Evolutionary conservation across 306 rosid genomes (phyloP).

Genomic region (Cicer pinnatifidum): DNA sequence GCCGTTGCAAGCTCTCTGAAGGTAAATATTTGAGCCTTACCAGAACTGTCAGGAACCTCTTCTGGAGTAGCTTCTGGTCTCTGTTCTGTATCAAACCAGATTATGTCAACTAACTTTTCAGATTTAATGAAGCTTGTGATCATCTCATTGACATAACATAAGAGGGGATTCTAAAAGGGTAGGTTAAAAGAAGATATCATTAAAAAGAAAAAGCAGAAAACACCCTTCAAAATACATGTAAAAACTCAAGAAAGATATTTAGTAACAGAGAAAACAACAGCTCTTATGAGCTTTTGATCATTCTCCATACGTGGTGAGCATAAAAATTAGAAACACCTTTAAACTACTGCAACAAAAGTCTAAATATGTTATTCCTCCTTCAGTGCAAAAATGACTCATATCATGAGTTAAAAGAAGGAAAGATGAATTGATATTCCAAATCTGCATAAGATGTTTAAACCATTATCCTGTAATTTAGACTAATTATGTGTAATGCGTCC

Average conservation of each 20-base stretch:
- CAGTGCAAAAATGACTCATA: not conserved
- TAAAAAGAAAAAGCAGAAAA: not conserved
- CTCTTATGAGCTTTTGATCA: not conserved
- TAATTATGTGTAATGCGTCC: not conserved
- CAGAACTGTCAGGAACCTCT: slow-evolving; percentile 23
- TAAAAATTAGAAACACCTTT: not conserved
- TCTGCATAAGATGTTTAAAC: not conserved
- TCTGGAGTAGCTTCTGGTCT: slow-evolving; percentile 28
- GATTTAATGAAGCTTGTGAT: slow-evolving; percentile 19
- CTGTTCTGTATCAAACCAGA: slow-evolving; percentile 41
- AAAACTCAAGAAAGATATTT: slow-evolving; percentile 4
- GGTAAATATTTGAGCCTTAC: slow-evolving; percentile 52
- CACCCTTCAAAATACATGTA: slow-evolving; percentile 6
- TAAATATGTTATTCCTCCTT: slow-evolving; percentile 23
- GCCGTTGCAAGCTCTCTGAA: slow-evolving; percentile 70
- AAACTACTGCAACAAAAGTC: slow-evolving; percentile 14
- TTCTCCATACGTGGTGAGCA: not conserved
- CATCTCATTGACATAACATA: not conserved
- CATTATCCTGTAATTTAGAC: slow-evolving; percentile 15
- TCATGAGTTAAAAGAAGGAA: not conserved
- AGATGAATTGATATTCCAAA: not conserved
- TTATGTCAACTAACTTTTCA: slow-evolving; percentile 31
- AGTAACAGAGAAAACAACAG: slow-evolving; percentile 6
- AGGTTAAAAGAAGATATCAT: slow-evolving; percentile 24
- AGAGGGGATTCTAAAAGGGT: not conserved